Evolutionary conservation across 257 asterid species (phyloP).

Genomic region (Solanum chiquidenum): DNA sequence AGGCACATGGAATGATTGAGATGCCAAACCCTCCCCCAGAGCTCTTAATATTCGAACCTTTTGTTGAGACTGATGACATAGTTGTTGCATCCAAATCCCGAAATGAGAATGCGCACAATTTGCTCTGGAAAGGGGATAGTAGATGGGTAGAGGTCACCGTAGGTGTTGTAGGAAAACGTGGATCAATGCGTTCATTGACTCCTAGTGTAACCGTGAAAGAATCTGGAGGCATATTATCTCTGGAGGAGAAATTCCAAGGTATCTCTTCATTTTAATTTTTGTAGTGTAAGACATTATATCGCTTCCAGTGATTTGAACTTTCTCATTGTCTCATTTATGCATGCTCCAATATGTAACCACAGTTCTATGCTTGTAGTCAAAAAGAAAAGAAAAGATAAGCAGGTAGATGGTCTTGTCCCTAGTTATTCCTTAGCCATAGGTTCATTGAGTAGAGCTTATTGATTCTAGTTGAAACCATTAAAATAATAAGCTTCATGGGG

Average conservation of each 20-base stretch:
- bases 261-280: not conserved
- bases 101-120: conserved; percentile 31
- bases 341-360: not conserved
- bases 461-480: not conserved
- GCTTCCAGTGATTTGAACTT: not conserved
- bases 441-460: not conserved
- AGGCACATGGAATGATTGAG: conserved; percentile 81
- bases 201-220: conserved; percentile 90
- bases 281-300: not conserved
- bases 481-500: not conserved
- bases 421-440: not conserved
- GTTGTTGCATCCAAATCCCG: conserved; percentile 35
- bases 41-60: conserved; percentile 73
- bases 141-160: conserved; percentile 93
- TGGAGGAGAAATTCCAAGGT: conserved; percentile 94
- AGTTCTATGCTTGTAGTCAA: not conserved
- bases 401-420: not conserved
- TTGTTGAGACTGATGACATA: conserved; percentile 76
- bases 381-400: not conserved
- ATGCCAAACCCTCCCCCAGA: conserved; percentile 84
- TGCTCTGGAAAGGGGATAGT: conserved; percentile 72
- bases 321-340: not conserved
- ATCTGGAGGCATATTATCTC: conserved; percentile 76
- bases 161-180: conserved; percentile 68
- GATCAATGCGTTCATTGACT: conserved; percentile 70